These are phyloP conservation scores for Toxicodendron radicans DNA, from an alignment of 345 rosid genomes.

Conservation along the genomic window DNA sequence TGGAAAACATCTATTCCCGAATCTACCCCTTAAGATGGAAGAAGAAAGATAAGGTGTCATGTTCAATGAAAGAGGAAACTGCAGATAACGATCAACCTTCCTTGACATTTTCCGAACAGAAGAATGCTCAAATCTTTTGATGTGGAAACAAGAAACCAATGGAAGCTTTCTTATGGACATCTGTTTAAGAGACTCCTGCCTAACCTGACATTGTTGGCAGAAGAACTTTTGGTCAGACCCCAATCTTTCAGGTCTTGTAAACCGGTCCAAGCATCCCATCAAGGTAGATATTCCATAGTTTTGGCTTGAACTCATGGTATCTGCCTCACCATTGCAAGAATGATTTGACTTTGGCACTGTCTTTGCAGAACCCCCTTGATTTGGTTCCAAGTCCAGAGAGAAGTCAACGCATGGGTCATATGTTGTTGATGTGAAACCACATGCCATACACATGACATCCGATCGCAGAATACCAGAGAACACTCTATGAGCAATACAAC, in stretches of 20 bases:
- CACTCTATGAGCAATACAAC: constrained; percentile 61
- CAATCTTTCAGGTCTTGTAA: constrained; percentile 64
- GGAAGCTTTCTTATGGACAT: constrained; percentile 77
- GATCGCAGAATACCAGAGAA: constrained; percentile 62
- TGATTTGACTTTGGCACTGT: constrained; percentile 32
- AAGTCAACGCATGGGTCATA: constrained; percentile 67
- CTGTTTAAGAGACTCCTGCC: constrained; percentile 71
- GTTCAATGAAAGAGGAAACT: constrained; percentile 60
- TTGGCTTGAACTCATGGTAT: constrained; percentile 35
- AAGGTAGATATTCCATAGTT: constrained; percentile 45
- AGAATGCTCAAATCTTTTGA: constrained; percentile 70
- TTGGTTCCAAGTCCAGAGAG: constrained; percentile 59
- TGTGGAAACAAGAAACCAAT: constrained; percentile 63
- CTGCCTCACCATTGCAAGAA: constrained; percentile 50
- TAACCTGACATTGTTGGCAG: constrained; percentile 67
- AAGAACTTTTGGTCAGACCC: constrained; percentile 73
- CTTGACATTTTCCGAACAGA: constrained; percentile 56
- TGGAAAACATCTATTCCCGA: constrained; percentile 54
- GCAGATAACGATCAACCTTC: constrained; percentile 60
- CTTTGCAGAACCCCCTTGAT: constrained; percentile 39
- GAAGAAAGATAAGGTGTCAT: constrained; percentile 67
- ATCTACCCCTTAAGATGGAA: constrained; percentile 57
- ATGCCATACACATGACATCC: constrained; percentile 69
- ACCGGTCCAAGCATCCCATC: constrained; percentile 61
- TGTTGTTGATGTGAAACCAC: constrained; percentile 70